Conservation (phyloP, 2,329 filamentous ascomycete genomes). For the Ophiosphaerella korrae region DNA sequence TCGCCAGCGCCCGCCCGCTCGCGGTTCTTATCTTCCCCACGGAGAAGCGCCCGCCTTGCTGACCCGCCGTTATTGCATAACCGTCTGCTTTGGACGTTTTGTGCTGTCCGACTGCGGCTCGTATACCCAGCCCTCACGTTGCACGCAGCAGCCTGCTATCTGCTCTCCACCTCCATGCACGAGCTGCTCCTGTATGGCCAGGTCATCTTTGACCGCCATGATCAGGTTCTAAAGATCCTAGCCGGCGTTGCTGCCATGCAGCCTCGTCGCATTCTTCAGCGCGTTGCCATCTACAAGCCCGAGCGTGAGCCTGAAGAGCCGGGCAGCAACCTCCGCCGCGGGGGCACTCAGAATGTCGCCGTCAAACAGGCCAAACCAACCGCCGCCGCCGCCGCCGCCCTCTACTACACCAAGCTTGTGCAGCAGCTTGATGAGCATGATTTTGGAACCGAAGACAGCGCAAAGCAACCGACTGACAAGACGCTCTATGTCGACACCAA, state of each 20-base stretch:
- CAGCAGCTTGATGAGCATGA: slow-evolving; percentile 47
- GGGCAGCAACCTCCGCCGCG: slow-evolving; percentile 42
- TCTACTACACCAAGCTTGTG: slow-evolving; percentile 61
- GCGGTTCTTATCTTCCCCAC: slow-evolving; percentile 36
- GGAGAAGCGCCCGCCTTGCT: slow-evolving; percentile 19
- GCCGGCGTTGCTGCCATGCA: slow-evolving; percentile 67
- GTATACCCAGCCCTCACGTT: slow-evolving; percentile 3
- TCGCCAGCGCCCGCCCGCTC: slow-evolving; percentile 9
- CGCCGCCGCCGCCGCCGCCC: slow-evolving; percentile 52
- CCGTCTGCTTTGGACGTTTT: slow-evolving; percentile 8
- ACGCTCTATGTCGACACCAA: slow-evolving; percentile 27
- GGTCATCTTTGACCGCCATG: slow-evolving; percentile 61
- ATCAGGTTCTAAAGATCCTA: slow-evolving; percentile 65
- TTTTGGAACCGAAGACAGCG: slow-evolving; percentile 29
- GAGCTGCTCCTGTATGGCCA: slow-evolving; percentile 67
- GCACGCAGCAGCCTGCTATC: too few relatives aligned
- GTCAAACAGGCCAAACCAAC: slow-evolving; percentile 37
- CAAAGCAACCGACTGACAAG: slow-evolving; percentile 9
- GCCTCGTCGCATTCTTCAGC: slow-evolving; percentile 59
- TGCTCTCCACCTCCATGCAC: slow-evolving; percentile 55
- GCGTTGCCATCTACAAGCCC: slow-evolving; percentile 64
- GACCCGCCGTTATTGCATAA: slow-evolving; percentile 35
- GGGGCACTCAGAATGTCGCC: slow-evolving; percentile 45
- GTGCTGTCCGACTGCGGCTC: slow-evolving; percentile 20
- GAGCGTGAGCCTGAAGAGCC: slow-evolving; percentile 52